Conservation (phyloP, 345 rosid genomes). For the Zanthoxylum bungeanum region DNA sequence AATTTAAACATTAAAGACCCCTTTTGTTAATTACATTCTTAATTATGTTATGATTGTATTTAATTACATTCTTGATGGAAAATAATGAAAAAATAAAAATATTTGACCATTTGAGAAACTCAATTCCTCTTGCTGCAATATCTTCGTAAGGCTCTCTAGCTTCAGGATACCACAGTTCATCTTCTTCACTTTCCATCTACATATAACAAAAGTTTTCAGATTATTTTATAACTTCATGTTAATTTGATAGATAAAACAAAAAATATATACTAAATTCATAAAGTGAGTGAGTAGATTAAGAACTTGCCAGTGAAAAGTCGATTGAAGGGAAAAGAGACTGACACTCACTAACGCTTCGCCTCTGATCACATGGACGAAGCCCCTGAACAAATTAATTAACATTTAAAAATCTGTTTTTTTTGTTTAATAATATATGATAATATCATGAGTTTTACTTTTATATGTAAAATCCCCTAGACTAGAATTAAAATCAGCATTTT, state of each 20-base stretch:
- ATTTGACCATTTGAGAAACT: slow-evolving; percentile 56
- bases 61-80: not conserved
- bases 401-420: no score
- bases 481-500: no score
- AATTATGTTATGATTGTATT: no score
- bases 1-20: not conserved
- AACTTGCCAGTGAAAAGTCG: slow-evolving; percentile 7
- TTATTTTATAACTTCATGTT: no score
- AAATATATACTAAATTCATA: no score
- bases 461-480: no score
- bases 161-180: slow-evolving; percentile 48
- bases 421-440: no score
- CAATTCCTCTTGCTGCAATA: slow-evolving; percentile 52
- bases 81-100: no score
- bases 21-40: not conserved
- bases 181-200: slow-evolving; percentile 74
- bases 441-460: no score
- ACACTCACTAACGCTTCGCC: slow-evolving; percentile 12
- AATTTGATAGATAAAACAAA: no score
- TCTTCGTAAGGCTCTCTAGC: slow-evolving; percentile 50
- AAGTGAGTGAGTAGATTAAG: no score
- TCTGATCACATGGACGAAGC: slow-evolving; percentile 10
- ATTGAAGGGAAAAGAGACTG: not conserved
- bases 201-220: not conserved
- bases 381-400: not conserved